phyloP scores from a whole-genome alignment of 495 filamentous ascomycete species.

The Hypoxylon subgilvum region DNA sequence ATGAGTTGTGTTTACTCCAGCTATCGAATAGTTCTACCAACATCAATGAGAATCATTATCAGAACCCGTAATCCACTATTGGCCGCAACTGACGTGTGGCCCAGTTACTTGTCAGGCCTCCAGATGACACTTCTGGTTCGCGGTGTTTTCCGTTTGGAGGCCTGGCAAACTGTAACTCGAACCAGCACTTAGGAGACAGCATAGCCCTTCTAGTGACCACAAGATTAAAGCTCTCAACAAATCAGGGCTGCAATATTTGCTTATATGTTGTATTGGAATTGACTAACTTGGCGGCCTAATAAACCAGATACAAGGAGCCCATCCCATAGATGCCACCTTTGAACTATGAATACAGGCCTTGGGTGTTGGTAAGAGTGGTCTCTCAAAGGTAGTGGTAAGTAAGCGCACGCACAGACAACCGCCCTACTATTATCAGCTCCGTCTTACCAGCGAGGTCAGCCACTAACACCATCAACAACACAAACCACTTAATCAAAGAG shows the following conservation, averaged over 20 bases:
- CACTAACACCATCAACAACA: slow-evolving; percentile 14
- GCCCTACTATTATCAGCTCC: too few species aligned
- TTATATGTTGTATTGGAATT: too few species aligned
- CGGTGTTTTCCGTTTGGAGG: background rate
- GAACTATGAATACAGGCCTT: slow-evolving; percentile 22
- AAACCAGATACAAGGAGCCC: too few species aligned
- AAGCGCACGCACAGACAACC: too few species aligned
- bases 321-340: background rate
- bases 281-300: too few species aligned
- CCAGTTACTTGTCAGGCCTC: slow-evolving; percentile 27
- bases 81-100: slow-evolving; percentile 15
- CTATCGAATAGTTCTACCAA: slow-evolving; percentile 4
- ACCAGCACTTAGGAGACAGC: too few species aligned
- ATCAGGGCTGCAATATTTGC: too few species aligned
- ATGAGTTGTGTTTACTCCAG: slow-evolving; percentile 1
- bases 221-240: too few species aligned
- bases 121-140: slow-evolving; percentile 3
- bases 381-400: too few species aligned
- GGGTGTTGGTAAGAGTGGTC: background rate
- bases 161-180: background rate
- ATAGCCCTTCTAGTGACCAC: too few species aligned
- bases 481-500: slow-evolving; percentile 40
- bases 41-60: slow-evolving; percentile 9
- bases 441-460: background rate
- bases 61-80: too few species aligned